Conservation (phyloP, 2,329 filamentous ascomycete species). For the Exophiala calicioides region DNA sequence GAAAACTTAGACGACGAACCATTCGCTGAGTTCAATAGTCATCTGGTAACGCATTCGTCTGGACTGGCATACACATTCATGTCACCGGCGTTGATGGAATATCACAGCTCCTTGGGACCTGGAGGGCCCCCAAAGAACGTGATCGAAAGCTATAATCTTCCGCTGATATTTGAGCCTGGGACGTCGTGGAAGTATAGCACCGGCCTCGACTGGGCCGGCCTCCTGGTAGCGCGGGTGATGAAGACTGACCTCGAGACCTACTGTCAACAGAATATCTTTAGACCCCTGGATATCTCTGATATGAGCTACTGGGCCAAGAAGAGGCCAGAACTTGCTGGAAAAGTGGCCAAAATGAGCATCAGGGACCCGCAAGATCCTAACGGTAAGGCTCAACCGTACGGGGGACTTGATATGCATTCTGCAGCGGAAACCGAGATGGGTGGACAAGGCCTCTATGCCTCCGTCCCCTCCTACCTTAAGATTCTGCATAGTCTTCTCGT, state of each 20-base stretch:
- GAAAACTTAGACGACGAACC: background rate
- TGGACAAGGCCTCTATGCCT: constrained; percentile 46
- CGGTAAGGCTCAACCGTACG: background rate
- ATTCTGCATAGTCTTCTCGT: constrained; percentile 34
- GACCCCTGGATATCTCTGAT: constrained; percentile 46
- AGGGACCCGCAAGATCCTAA: constrained; percentile 38
- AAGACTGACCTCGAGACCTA: constrained; percentile 44
- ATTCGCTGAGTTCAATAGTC: constrained; percentile 32
- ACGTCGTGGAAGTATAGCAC: constrained; percentile 52
- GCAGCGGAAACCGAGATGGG: constrained; percentile 31
- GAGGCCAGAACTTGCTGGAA: constrained; percentile 37
- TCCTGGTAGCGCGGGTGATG: constrained; percentile 51
- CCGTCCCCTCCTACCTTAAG: constrained; percentile 32
- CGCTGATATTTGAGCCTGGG: constrained; percentile 55
- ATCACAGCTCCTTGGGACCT: constrained; percentile 28
- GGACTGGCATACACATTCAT: constrained; percentile 7
- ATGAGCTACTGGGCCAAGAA: constrained; percentile 45
- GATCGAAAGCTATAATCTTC: constrained; percentile 38
- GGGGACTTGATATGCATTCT: constrained; percentile 4
- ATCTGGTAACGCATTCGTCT: constrained; percentile 39
- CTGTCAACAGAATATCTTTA: constrained; percentile 47
- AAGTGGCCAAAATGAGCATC: constrained; percentile 44
- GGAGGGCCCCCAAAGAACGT: constrained; percentile 36
- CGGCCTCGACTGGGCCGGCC: constrained; percentile 55
- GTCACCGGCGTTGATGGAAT: constrained; percentile 24